Percentiles rank a stretch among this genome's conserved stretches.
phyloP scores from a whole-genome alignment of 176 grass and related monocot genomes.

The Bolboschoenus planiculmis region DNA sequence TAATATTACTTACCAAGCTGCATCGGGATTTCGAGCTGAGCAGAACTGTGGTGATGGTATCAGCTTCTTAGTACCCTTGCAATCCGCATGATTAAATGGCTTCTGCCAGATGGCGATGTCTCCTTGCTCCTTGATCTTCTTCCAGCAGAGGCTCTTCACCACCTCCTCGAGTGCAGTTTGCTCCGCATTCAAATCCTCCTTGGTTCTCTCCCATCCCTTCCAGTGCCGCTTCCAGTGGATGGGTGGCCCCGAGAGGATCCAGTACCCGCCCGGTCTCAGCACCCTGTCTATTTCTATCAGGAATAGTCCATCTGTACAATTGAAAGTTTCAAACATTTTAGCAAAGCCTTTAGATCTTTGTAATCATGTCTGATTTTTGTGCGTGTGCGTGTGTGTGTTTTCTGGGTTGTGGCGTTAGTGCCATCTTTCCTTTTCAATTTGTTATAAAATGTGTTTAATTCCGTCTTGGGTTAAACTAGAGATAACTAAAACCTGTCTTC shows the following conservation, averaged over 20 bases:
- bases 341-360: background rate
- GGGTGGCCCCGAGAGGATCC: conserved; percentile 47
- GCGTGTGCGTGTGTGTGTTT: background rate
- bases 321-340: background rate
- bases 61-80: conserved; percentile 16
- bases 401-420: background rate
- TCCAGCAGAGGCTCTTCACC: conserved; percentile 48
- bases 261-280: conserved; percentile 45
- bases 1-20: conserved; percentile 27
- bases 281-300: conserved; percentile 54
- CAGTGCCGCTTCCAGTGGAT: conserved; percentile 31
- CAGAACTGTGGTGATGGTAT: conserved; percentile 26
- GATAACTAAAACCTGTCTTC: background rate
- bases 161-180: conserved; percentile 29
- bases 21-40: conserved; percentile 16
- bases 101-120: conserved; percentile 52
- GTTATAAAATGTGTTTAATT: background rate
- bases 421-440: background rate
- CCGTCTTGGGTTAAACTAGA: background rate
- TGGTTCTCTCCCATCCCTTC: conserved; percentile 47
- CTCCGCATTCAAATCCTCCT: conserved; percentile 42
- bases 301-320: conserved; percentile 30
- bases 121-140: conserved; percentile 37
- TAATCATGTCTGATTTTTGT: background rate
- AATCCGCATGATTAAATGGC: conserved; percentile 31